These are phyloP conservation scores for Teratosphaeria destructans DNA, from an alignment of 2,329 filamentous ascomycete species.

Conservation along the genomic window DNA sequence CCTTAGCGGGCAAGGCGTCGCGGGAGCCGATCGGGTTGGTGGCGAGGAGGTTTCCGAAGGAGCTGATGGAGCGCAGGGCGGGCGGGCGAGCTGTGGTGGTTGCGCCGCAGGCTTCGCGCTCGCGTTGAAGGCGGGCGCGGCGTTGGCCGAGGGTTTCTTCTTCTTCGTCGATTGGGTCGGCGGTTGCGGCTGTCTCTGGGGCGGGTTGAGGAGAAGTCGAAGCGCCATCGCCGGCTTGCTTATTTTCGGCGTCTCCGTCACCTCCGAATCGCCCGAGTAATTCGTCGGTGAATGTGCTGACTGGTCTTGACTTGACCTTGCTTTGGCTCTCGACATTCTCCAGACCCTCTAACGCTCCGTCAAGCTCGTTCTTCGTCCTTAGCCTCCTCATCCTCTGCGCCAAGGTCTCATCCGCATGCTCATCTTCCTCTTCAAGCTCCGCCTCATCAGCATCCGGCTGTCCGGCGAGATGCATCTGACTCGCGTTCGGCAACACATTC, in stretches of 20 bases:
- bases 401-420: slow-evolving; percentile 55
- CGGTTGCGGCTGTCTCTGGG: neutral
- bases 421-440: slow-evolving; percentile 30
- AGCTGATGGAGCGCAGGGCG: slow-evolving; percentile 33
- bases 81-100: neutral
- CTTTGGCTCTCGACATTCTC: slow-evolving; percentile 22
- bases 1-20: neutral
- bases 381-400: slow-evolving; percentile 55
- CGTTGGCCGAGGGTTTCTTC: slow-evolving; percentile 74
- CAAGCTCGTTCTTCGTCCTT: slow-evolving; percentile 46
- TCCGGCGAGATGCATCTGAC: slow-evolving; percentile 17
- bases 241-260: slow-evolving; percentile 31
- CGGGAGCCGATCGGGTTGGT: slow-evolving; percentile 25
- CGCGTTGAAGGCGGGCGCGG: slow-evolving; percentile 60
- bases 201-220: neutral
- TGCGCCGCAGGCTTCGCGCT: slow-evolving; percentile 40
- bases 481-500: slow-evolving; percentile 17
- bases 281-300: slow-evolving; percentile 57
- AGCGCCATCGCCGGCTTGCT: slow-evolving; percentile 12
- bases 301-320: slow-evolving; percentile 26
- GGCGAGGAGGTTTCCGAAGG: slow-evolving; percentile 53
- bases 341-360: slow-evolving; percentile 28
- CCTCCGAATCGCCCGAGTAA: slow-evolving; percentile 53
- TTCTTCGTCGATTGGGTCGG: slow-evolving; percentile 28
- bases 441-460: slow-evolving; percentile 15